phyloP scores from a whole-genome alignment of 345 rosid genomes.

The Moricandia arvensis region DNA sequence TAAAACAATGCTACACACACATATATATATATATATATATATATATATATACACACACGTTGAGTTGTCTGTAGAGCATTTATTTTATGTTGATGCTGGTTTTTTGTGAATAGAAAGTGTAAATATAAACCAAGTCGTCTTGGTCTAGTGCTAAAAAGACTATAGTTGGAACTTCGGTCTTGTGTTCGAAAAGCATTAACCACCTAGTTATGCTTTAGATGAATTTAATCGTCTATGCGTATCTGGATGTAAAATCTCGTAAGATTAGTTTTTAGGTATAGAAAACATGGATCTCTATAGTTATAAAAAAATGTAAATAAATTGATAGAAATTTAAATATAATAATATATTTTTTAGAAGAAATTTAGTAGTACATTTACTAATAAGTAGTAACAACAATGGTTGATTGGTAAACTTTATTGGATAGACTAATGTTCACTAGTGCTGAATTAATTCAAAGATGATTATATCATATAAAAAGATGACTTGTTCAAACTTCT shows the following conservation, averaged over 20 bases:
- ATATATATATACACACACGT: not conserved
- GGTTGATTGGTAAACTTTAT: not conserved
- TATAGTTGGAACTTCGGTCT: no score
- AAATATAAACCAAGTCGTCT: no score
- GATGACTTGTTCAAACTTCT: not conserved
- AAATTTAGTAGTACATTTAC: not conserved
- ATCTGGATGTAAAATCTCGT: no score
- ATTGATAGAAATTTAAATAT: not conserved
- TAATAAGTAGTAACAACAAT: not conserved
- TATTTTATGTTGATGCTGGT: not conserved
- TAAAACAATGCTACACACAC: not conserved
- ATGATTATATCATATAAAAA: not conserved
- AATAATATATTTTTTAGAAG: not conserved
- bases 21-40: no score
- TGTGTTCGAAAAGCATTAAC: no score
- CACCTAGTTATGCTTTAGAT: no score
- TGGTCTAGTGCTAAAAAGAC: no score
- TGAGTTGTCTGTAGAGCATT: not conserved
- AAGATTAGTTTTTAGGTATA: no score
- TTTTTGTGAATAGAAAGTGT: not conserved
- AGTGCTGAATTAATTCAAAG: not conserved
- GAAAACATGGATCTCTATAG: no score
- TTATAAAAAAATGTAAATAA: no score
- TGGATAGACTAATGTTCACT: not conserved
- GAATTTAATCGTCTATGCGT: no score